These are phyloP conservation scores for Dipodascopsis tothii DNA, from an alignment of 805 yeast genomes.

Conservation along the genomic window DNA sequence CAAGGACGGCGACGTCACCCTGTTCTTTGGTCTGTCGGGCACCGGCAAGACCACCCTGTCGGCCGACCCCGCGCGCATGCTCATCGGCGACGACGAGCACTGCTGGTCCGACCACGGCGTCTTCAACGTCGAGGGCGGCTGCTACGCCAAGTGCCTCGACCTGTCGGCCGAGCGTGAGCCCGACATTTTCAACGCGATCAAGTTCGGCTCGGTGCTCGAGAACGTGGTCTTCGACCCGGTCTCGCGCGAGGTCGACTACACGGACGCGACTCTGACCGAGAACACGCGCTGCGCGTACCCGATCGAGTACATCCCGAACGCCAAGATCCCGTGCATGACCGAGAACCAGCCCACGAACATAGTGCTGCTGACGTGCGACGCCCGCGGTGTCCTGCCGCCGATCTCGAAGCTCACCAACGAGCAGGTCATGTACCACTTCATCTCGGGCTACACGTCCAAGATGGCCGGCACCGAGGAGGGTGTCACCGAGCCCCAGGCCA, in stretches of 20 bases:
- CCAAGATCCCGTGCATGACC: conserved; percentile 89
- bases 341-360: conserved; percentile 88
- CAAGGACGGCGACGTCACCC: conserved; percentile 74
- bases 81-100: conserved; percentile 98
- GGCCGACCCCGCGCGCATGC: conserved; percentile 87
- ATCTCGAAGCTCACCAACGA: conserved; percentile 87
- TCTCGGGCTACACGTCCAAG: conserved; percentile 96
- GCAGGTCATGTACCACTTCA: conserved; percentile 98
- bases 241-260: conserved; percentile 79
- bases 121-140: conserved; percentile 98
- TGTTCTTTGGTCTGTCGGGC: conserved; percentile 94
- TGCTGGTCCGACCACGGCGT: conserved; percentile 99
- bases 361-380: conserved; percentile 90
- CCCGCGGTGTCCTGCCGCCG: conserved; percentile 96
- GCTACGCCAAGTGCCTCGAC: conserved; percentile 95
- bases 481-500: conserved; percentile 95
- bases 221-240: conserved; percentile 78
- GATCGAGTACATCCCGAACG: conserved; percentile 91
- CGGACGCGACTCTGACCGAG: conserved; percentile 76
- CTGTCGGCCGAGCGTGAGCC: conserved; percentile 90
- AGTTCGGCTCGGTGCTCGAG: conserved; percentile 89
- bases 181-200: conserved; percentile 90
- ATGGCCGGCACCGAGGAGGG: conserved; percentile 99
- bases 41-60: conserved; percentile 97
- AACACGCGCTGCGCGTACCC: conserved; percentile 99